Conservation (phyloP, 495 filamentous ascomycete genomes). For the Lepidopterella palustris region DNA sequence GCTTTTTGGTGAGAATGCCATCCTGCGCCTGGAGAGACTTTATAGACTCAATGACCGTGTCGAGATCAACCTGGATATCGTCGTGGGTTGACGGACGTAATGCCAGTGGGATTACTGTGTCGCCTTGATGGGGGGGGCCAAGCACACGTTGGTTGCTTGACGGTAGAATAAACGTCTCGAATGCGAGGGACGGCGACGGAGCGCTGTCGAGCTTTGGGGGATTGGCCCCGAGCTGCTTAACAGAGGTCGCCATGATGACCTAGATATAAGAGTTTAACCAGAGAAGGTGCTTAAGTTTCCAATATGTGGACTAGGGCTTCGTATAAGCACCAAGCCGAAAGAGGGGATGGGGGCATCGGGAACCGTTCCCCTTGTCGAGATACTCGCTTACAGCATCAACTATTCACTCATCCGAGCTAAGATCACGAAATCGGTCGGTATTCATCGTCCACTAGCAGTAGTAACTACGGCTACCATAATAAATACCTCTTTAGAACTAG, state of each 20-base stretch:
- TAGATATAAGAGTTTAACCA: background rate
- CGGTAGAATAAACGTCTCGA: slow-evolving; percentile 32
- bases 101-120: slow-evolving; percentile 42
- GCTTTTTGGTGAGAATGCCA: slow-evolving; percentile 32
- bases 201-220: slow-evolving; percentile 6
- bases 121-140: slow-evolving; percentile 38
- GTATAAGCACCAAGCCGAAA: background rate
- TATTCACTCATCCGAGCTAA: slow-evolving; percentile 13
- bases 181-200: slow-evolving; percentile 17
- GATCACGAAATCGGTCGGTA: slow-evolving; percentile 12
- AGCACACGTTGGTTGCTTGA: slow-evolving; percentile 41
- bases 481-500: too few species aligned
- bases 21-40: slow-evolving; percentile 25
- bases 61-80: slow-evolving; percentile 26
- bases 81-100: slow-evolving; percentile 32
- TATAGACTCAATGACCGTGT: slow-evolving; percentile 32
- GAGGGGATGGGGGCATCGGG: background rate
- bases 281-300: background rate
- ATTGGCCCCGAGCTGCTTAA: background rate
- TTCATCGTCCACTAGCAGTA: background rate
- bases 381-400: background rate
- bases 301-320: background rate
- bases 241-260: slow-evolving; percentile 6
- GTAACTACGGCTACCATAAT: too few species aligned
- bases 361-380: background rate